Conservation (phyloP, 148 eudicot species). For the Linanthus parryae region DNA sequence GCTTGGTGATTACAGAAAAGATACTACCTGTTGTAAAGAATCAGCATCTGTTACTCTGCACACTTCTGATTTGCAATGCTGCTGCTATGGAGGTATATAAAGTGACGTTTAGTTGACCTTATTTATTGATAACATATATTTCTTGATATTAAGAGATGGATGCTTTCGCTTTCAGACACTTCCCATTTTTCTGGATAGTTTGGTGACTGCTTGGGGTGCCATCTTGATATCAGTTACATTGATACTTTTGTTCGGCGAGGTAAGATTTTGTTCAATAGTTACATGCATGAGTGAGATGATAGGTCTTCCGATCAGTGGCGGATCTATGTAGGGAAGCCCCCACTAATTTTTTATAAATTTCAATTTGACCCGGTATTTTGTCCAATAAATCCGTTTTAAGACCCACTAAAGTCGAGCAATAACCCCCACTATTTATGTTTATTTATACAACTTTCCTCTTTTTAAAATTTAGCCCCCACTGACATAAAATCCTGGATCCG, state of each 20-base stretch:
- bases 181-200: conserved; percentile 79
- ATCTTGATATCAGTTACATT: conserved; percentile 74
- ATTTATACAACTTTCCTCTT: too few species aligned
- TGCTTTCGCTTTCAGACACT: conserved; percentile 53
- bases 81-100: conserved; percentile 80
- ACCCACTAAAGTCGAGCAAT: too few species aligned
- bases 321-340: too few species aligned
- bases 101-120: neutral
- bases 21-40: conserved; percentile 77
- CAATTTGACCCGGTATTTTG: too few species aligned
- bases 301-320: too few species aligned
- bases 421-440: too few species aligned
- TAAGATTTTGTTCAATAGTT: conserved; percentile 21
- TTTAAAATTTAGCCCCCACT: too few species aligned
- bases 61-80: conserved; percentile 91
- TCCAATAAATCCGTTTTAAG: too few species aligned
- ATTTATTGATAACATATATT: neutral
- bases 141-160: neutral
- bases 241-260: conserved; percentile 85
- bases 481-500: too few species aligned
- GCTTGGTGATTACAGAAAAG: conserved; percentile 48
- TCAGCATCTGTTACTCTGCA: conserved; percentile 82
- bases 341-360: too few species aligned
- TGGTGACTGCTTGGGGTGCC: conserved; percentile 72
- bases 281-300: too few species aligned